Evolutionary conservation across 2,329 filamentous ascomycete genomes (phyloP), one percentile per base, ranked within the genome.

Genomic region (Pseudogymnoascus sp.): DNA sequence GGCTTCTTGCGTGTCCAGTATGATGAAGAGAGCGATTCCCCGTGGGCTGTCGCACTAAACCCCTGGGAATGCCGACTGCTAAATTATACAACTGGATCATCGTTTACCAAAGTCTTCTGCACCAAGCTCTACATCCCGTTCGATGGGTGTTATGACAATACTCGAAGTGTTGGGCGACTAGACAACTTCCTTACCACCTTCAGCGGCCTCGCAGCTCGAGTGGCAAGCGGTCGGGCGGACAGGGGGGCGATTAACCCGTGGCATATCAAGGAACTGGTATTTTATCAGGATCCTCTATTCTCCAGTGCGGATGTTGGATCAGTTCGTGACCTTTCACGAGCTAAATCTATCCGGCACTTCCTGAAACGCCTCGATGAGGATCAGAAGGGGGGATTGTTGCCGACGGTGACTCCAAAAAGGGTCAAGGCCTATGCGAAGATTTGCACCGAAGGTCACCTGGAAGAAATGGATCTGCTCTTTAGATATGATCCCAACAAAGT

Each of bases 251-350:
- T 56, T 7, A 36, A 56, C 49, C 49, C 49, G 7, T 36, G 28
- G 28, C 12, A 56, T 56, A 34, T 56, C 28, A 56, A 56, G 49
- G 49, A 56, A 21, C 16, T 56, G 49, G 49, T 56, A 12, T 56
- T 56, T 56, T 56, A 14, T 34, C 49, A 56, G 25, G 49, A 56
- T 9, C 28, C 49, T 18, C 9, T 56, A 31, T 56, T 12, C 9
- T 12, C 49, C 18, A 56, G 49, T 12, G 34, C 49, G 49, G 49
- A 56, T 12, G 2, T 3, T 18, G 28, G 28, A 11, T 56, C 49
- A 16, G 1, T 56, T 56, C 49, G 49, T 21, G n/a, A 11, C 2
- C 28, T 14, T 16, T 56, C 49, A 34, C 28, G 11, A 34, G 5
- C 2, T 34, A 56, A 36, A 56, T 18, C 49, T 56, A 2, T 34